A percentile compares a stretch with the other conserved stretches of the same genome.
Conservation (phyloP, 1,284 basidiomycete genomes). For the Ganoderma resinaceum region DNA sequence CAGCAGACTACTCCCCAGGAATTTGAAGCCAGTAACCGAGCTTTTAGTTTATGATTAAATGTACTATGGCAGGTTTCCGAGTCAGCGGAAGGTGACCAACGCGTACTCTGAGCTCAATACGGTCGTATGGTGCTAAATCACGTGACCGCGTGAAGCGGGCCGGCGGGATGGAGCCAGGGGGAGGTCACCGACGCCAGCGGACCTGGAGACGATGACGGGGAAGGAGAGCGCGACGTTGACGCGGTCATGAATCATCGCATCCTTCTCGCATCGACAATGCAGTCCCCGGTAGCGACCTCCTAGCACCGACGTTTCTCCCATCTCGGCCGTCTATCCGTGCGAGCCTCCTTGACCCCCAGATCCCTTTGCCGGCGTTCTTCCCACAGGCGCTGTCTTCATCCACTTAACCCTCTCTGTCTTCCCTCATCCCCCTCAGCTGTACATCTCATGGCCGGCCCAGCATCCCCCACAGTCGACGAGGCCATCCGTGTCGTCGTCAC, state of each 20-base stretch:
- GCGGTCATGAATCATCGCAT: slow-evolving; percentile 7
- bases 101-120: too few relatives aligned
- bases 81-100: too few relatives aligned
- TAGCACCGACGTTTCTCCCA: not conserved
- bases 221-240: slow-evolving; percentile 9
- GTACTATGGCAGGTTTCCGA: too few relatives aligned
- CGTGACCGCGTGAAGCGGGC: slow-evolving; percentile 24
- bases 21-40: too few relatives aligned
- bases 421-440: not conserved
- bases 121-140: not conserved
- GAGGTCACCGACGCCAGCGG: not conserved
- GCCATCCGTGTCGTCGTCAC: slow-evolving; percentile 70
- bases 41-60: too few relatives aligned
- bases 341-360: slow-evolving; percentile 1
- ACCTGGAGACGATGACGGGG: slow-evolving; percentile 14
- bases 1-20: too few relatives aligned
- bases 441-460: slow-evolving; percentile 23
- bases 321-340: not conserved
- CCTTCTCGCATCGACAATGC: slow-evolving; percentile 11
- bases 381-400: slow-evolving; percentile 10
- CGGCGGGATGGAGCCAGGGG: slow-evolving; percentile 5
- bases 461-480: slow-evolving; percentile 31
- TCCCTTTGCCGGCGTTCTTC: slow-evolving; percentile 10
- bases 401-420: not conserved
- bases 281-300: slow-evolving; percentile 6